Evolutionary conservation across 169 alveolate species (phyloP).

Genomic region (Eimeria zaria): DNA sequence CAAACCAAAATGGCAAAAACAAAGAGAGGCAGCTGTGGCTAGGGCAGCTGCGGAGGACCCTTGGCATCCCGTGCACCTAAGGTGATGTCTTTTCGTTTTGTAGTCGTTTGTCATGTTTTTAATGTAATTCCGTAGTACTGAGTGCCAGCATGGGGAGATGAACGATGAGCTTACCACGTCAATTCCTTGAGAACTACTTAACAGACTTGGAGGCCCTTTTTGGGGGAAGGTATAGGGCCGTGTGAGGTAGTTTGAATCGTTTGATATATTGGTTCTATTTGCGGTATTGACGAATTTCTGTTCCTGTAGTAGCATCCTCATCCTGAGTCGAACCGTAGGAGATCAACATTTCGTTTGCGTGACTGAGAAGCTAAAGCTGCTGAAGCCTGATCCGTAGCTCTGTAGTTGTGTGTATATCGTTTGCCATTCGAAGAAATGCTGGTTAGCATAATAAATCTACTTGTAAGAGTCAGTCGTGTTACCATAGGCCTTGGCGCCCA

Average conservation of each 20-base stretch:
- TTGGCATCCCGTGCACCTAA: constrained; percentile 63
- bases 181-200: neutral
- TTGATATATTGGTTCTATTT: too few relatives aligned
- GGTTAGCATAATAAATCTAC: neutral
- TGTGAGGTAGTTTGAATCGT: too few relatives aligned
- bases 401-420: neutral
- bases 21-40: neutral
- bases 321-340: too few relatives aligned
- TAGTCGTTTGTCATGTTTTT: neutral
- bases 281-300: neutral
- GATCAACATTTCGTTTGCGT: neutral
- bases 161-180: neutral
- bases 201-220: neutral
- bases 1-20: constrained; percentile 39
- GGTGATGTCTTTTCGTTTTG: neutral
- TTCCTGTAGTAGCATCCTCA: neutral
- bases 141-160: neutral
- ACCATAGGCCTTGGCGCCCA: neutral
- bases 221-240: neutral
- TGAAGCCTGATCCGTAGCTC: neutral
- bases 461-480: neutral
- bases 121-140: neutral
- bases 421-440: neutral
- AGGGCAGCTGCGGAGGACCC: constrained; percentile 66
- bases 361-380: neutral